These are phyloP conservation scores for Coemansia brasiliensis DNA, from an alignment of 192 early-diverging fungal genomes.

Conservation along the genomic window DNA sequence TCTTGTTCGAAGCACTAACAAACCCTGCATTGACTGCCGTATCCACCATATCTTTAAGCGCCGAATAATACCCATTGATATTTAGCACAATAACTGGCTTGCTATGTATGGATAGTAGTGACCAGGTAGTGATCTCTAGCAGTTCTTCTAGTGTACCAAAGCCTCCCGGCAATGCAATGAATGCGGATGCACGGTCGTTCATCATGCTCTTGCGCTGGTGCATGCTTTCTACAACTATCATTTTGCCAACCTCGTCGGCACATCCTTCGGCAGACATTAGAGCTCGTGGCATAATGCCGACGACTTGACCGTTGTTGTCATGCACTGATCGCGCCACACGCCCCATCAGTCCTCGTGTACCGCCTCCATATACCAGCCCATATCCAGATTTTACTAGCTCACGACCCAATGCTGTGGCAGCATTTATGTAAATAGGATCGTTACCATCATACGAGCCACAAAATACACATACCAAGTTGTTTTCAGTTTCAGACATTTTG, in stretches of 20 bases:
- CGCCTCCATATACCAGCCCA: conserved; percentile 71
- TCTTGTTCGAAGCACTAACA: conserved; percentile 50
- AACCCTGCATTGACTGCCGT: conserved; percentile 66
- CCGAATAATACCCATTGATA: conserved; percentile 73
- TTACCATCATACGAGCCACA: conserved; percentile 42
- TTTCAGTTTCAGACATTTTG: background rate
- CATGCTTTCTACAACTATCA: conserved; percentile 76
- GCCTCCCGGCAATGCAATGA: conserved; percentile 85
- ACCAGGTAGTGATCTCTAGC: conserved; percentile 80
- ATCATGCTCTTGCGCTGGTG: conserved; percentile 78
- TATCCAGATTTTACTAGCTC: conserved; percentile 59
- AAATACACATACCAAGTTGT: conserved; percentile 48
- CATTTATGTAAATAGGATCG: conserved; percentile 17
- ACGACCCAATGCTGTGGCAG: conserved; percentile 55
- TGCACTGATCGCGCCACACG: conserved; percentile 67
- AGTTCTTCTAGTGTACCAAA: conserved; percentile 88
- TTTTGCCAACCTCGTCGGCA: conserved; percentile 46
- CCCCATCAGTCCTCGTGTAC: conserved; percentile 78
- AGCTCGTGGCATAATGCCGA: conserved; percentile 76
- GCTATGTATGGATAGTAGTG: conserved; percentile 72
- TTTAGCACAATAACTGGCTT: conserved; percentile 83
- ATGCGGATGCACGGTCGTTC: conserved; percentile 67
- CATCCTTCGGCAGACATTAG: conserved; percentile 57
- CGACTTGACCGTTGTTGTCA: conserved; percentile 61
- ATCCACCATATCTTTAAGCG: conserved; percentile 65